Conservation (phyloP, 208 protist genomes). For the Crithidia fasciculata region DNA sequence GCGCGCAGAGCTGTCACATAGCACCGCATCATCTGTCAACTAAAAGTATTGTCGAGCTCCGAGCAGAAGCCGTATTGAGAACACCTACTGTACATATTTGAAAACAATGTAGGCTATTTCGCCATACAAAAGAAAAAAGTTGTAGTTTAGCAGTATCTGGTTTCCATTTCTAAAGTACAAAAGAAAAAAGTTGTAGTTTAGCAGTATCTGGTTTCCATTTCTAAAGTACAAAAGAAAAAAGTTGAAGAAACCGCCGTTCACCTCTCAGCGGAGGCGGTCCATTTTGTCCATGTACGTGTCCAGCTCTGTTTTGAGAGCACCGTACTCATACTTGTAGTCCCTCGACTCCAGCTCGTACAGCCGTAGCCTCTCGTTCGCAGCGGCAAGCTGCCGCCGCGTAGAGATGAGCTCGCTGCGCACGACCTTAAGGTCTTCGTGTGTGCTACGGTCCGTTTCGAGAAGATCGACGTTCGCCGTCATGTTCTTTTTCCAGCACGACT, state of each 20-base stretch:
- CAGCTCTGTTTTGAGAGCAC: constrained; percentile 66
- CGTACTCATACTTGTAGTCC: constrained; percentile 82
- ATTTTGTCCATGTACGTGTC: constrained; percentile 60
- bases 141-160: too few relatives aligned
- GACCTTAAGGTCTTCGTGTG: constrained; percentile 62
- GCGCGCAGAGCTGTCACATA: too few relatives aligned
- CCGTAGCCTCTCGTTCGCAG: constrained; percentile 68
- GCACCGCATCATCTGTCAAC: too few relatives aligned
- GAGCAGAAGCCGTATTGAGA: too few relatives aligned
- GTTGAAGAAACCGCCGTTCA: constrained; percentile 4
- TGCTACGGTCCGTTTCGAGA: constrained; percentile 57
- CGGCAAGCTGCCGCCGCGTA: constrained; percentile 43
- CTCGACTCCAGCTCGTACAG: constrained; percentile 70
- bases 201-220: too few relatives aligned
- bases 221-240: neutral
- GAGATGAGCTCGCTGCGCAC: constrained; percentile 52
- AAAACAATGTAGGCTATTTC: too few relatives aligned
- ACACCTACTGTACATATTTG: too few relatives aligned
- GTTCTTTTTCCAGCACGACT: constrained; percentile 80
- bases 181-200: neutral
- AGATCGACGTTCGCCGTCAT: constrained; percentile 64
- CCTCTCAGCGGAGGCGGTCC: constrained; percentile 20
- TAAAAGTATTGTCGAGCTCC: too few relatives aligned
- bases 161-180: too few relatives aligned
- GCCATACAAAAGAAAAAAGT: too few relatives aligned